Conservation (phyloP, 2,329 filamentous ascomycete species). For the Aphanoascus verrucosus region DNA sequence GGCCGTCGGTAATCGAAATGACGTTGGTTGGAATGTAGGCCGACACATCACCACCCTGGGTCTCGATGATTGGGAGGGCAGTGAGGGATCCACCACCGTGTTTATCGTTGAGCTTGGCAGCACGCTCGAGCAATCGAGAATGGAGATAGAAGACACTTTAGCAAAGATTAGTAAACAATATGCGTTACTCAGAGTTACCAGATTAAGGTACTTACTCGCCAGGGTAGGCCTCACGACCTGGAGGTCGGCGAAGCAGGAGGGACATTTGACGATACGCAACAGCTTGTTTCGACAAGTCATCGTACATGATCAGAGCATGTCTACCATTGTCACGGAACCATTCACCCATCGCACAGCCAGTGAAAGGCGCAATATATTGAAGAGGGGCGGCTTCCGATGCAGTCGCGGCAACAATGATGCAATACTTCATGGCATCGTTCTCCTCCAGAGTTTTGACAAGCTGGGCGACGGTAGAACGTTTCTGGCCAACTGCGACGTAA, state of each 20-base stretch:
- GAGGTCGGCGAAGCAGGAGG: conserved; percentile 90
- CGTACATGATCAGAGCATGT: conserved; percentile 83
- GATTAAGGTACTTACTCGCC: conserved; percentile 53
- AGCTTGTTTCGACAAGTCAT: conserved; percentile 96
- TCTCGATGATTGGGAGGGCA: conserved; percentile 96
- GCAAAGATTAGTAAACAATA: conserved; percentile 17
- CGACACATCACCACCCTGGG: conserved; percentile 99
- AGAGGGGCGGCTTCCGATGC: conserved; percentile 93
- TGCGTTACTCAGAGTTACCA: background rate
- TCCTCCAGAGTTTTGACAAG: conserved; percentile 99
- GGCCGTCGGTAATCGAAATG: conserved; percentile 99
- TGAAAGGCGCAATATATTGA: conserved; percentile 91
- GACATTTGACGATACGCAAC: conserved; percentile 99
- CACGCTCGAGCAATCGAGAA: conserved; percentile 98
- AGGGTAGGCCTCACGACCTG: conserved; percentile 97
- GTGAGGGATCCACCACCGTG: conserved; percentile 93
- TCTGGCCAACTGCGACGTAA: conserved; percentile 98
- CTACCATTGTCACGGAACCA: conserved; percentile 74
- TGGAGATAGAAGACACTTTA: conserved; percentile 86
- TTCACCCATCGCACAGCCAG: conserved; percentile 54
- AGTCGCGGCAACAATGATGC: conserved; percentile 83
- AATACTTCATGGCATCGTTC: conserved; percentile 99
- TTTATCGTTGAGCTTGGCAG: conserved; percentile 97
- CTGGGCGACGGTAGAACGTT: conserved; percentile 98
- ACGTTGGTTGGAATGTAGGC: conserved; percentile 99